Base-by-base conservation (phyloP, 75 land plant genomes). In the Cupressus sempervirens region DNA sequence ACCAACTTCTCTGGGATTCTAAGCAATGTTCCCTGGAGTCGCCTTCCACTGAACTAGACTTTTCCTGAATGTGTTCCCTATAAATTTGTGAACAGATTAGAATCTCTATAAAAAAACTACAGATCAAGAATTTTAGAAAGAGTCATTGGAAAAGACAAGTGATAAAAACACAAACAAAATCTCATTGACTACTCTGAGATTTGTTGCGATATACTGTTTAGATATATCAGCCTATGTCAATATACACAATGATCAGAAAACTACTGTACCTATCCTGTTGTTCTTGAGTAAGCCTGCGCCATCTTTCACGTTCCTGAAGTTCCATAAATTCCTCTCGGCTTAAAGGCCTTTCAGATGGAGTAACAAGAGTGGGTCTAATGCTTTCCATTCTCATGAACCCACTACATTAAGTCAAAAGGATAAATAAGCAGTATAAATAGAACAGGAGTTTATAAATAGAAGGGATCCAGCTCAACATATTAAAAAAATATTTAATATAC, bases 281-380 rank as follows among this genome's bases (percentile, higher is more conserved):
- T 11, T 88, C 91, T 58, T 83, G 81, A 41, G 81, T 81, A 53
- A 90, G 40, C 65, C 91, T 86, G 34, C 87, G 90, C 74, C 82
- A 76, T 11, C 88, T 90, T 62, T 90, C 85, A 75, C 83, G 79
- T 62, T 91, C 91, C 81, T 91, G 91, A 76, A 91, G 89, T 73
- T 91, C 87, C 91, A 91, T 79, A 82, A 89, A 91, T 84, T 91
- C 92, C 76, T 91, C 92, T 36, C 92, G 87, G 81, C 91, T 90
- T 53, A 90, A 56, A 81, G 91, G 92, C 77, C 88, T 87, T 43
- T 89, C 92, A 76, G 82, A 89, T 45, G 90, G 76, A 54, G 86
- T 85, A 32, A 89, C 83, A 80, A 87, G 70, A 14, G 83, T 73
- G 46, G 89, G 91, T 50, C 65, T 41, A 32, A 83, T 30, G 29